Evolutionary conservation across 1,139 yeast genomes (phyloP), one percentile per base, ranked within the genome.

Genomic region (Candida freyschussii): DNA sequence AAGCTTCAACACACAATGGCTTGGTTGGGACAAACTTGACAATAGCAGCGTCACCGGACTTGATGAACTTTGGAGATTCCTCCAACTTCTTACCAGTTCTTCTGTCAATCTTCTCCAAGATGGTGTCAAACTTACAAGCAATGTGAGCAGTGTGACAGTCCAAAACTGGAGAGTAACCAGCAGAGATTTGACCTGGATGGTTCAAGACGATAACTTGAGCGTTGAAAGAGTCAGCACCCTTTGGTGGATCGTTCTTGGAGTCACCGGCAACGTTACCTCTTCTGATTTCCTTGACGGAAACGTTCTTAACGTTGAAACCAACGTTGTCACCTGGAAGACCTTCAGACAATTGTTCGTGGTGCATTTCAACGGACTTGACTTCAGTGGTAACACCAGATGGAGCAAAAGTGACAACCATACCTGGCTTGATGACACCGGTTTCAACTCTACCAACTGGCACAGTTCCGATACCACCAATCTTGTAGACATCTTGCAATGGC

Each of bases 1-100:
- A 85, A 60, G 94, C 77, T 78, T 85, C 95, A 67, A 85, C 95
- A 75, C 93, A 84, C 94, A 85, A 81, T 67, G 95, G 95, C 85
- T 85, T 85, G 69, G 93, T 72, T 69, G 94, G 94, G 55, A 82
- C 72, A 78, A 84, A 76, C 77, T 77, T 82, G 66, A 83, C 95
- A 62, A 82, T 80, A 63, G 93, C 91, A 65, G 94, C 89, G 63
- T 84, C 94, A 79, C 94, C 94, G 49, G 93, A 79, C 79, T 84
- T 83, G 74, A 83, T 67, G 78, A 74, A 78, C 74, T 83, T 81
- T 64, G 95, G 95, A 63, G 61, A 52, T 60, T 77, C 86, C 76
- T 84, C 94, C 62, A 76, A 62, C 62, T 69, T 69, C 85, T 84
- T 84, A 78, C 93, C 93, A 56, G 93, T 72, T 75, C 94, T 82